Base-by-base conservation (phyloP, 306 rosid genomes). In the Dryas drummondii region DNA sequence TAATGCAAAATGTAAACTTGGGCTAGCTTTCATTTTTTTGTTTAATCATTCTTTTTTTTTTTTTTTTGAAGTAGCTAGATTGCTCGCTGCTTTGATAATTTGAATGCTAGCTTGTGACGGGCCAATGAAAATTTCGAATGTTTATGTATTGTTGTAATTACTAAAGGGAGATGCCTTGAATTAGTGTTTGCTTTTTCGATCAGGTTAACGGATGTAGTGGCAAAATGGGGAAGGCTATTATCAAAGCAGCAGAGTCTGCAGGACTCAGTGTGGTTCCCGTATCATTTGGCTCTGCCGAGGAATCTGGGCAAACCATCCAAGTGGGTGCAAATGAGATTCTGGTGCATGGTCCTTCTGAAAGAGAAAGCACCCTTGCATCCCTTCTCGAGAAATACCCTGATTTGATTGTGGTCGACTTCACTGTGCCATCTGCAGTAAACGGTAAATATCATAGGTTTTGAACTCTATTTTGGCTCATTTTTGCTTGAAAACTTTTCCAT, bases 141-240 rank as follows among this genome's bases (percentile, higher is more conserved):
- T 32, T 32, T 32, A 32, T 32, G 37, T 46, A 46, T 46, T 46
- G 49, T 46, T 12, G 15, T 17, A 16, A 55, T 8, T 63, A 3
- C 26, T 6, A 19, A 66, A 47, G 54, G 41, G 22, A 14, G 15
- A 22, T 14, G 10, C 52, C 44, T 52, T 62, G 57, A 47, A 55
- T 73, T 49, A 65, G 49, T 55, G 55, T 51, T 52, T 66, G 49
- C 56, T 73, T 41, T 55, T 22, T 70, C 55, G 9, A 68, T 78
- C 75, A 92, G 97, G 93, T 94, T 56, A 92, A 92, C 83, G 91
- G 97, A 22, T 94, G 99, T 71, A 78, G 90, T 54, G 98, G 98
- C 17, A 94, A 90, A 78, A 94, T 92, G 97, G 99, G 97, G 46
- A 82, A 83, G 82, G 91, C 97, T 27, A 93, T 92, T 47, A 89